Conservation (phyloP, 495 filamentous ascomycete species). For the Oleoguttula mirabilis region DNA sequence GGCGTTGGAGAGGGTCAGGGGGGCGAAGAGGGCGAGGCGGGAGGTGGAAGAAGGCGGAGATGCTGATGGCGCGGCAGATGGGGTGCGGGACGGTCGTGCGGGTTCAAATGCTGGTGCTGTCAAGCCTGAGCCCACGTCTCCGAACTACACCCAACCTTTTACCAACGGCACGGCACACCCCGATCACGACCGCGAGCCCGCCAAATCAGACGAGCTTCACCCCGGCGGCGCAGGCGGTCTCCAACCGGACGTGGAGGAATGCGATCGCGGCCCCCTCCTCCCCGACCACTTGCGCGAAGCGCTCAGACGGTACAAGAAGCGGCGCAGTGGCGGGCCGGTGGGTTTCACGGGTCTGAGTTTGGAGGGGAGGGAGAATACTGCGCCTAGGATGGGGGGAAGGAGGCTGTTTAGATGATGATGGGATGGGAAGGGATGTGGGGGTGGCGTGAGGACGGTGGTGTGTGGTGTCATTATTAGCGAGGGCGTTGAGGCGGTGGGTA, state of each 20-base stretch:
- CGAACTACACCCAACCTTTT: not conserved
- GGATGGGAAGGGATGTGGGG: too few species aligned
- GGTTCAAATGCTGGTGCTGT: constrained; percentile 1
- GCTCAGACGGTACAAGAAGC: constrained; percentile 55
- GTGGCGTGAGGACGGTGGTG: too few species aligned
- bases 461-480: too few species aligned
- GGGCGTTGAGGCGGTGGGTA: too few species aligned
- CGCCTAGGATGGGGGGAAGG: constrained; percentile 23
- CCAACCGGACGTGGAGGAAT: constrained; percentile 11
- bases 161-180: not conserved
- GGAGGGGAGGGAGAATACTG: constrained; percentile 35
- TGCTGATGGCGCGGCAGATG: not conserved
- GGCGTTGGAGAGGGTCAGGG: constrained; percentile 25
- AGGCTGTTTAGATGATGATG: constrained; percentile 31
- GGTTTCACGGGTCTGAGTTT: constrained; percentile 61
- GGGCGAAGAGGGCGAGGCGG: constrained; percentile 16
- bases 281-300: constrained; percentile 78
- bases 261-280: constrained; percentile 53
- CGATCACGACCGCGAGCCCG: not conserved
- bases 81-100: not conserved
- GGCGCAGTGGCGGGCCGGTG: constrained; percentile 53
- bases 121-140: constrained; percentile 9
- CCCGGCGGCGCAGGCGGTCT: constrained; percentile 16
- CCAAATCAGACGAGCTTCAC: not conserved
- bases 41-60: not conserved